These are phyloP conservation scores for Phycomyces blakesleeanus DNA, from an alignment of 192 early-diverging fungal species.

Conservation along the genomic window DNA sequence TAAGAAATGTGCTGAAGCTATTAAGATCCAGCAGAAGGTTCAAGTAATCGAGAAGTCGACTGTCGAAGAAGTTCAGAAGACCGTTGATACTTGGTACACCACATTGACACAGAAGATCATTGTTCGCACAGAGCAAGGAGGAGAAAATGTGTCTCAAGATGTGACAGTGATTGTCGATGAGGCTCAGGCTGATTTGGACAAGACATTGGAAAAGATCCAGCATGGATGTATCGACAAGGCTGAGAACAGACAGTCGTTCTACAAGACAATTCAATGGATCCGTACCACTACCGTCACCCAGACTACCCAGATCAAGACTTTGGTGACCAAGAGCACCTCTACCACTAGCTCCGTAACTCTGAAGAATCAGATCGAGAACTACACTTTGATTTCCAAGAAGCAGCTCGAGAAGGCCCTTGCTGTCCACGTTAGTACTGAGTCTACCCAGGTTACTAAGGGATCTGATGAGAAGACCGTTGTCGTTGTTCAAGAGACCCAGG, in stretches of 20 bases:
- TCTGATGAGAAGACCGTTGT: conserved; percentile 1
- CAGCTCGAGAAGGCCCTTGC: conserved; percentile 17
- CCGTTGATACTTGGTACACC: conserved; percentile 16
- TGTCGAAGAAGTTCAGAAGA: conserved; percentile 3
- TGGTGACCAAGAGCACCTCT: conserved; percentile 4
- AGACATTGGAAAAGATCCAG: conserved; percentile 4
- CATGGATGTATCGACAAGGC: neutral
- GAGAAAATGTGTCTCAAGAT: conserved; percentile 10
- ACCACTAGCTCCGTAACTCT: conserved; percentile 9
- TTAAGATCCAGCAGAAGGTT: neutral
- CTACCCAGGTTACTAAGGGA: neutral
- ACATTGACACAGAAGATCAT: conserved; percentile 3
- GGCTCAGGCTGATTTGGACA: conserved; percentile 10
- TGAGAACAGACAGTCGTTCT: conserved; percentile 1
- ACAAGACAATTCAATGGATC: conserved; percentile 14
- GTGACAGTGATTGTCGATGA: conserved; percentile 17
- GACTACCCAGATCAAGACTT: conserved; percentile 5
- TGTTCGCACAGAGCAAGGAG: conserved; percentile 21
- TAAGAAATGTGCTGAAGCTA: conserved; percentile 6
- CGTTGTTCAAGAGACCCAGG: conserved; percentile 13
- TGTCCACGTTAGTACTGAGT: conserved; percentile 2
- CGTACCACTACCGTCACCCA: conserved; percentile 6
- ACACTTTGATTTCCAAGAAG: conserved; percentile 6
- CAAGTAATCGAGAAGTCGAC: conserved; percentile 5
- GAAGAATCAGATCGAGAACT: conserved; percentile 21